These are phyloP conservation scores for Verticillium isaacii DNA, from an alignment of 2,329 filamentous ascomycete species.

Conservation along the genomic window DNA sequence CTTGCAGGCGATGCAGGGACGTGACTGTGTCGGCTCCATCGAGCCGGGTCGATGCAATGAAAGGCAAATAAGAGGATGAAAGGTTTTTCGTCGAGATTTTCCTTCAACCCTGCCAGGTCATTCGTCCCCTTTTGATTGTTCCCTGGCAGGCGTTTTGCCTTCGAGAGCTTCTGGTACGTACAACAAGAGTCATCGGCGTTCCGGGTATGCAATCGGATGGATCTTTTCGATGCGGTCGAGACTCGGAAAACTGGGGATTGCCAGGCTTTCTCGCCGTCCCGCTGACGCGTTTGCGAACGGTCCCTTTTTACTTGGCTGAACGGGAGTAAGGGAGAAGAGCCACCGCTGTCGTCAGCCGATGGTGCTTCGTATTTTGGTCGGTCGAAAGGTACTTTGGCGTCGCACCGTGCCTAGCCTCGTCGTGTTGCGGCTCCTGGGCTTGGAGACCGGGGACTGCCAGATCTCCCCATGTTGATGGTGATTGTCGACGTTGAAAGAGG, in stretches of 20 bases:
- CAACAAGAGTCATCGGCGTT: neutral
- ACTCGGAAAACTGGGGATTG: neutral
- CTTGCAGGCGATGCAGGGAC: neutral
- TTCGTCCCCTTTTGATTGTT: neutral
- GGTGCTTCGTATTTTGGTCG: neutral
- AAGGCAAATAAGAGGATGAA: neutral
- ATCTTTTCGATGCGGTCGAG: neutral
- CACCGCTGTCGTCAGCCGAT: neutral
- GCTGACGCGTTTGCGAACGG: neutral
- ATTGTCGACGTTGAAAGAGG: neutral
- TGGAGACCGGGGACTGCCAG: too few relatives aligned
- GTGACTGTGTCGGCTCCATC: neutral
- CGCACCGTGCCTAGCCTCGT: too few relatives aligned
- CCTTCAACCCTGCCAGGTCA: neutral
- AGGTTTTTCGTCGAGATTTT: neutral
- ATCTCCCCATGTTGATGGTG: too few relatives aligned
- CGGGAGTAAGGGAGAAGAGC: neutral
- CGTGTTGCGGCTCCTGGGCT: too few relatives aligned
- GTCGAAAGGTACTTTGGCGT: too few relatives aligned
- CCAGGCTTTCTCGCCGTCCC: neutral
- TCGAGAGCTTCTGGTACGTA: neutral
- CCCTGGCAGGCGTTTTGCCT: neutral
- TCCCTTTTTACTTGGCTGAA: neutral
- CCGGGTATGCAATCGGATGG: neutral
- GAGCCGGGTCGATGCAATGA: neutral